Evolutionary conservation across 495 filamentous ascomycete species (phyloP).

Genomic region (Achaetomiella virescens): DNA sequence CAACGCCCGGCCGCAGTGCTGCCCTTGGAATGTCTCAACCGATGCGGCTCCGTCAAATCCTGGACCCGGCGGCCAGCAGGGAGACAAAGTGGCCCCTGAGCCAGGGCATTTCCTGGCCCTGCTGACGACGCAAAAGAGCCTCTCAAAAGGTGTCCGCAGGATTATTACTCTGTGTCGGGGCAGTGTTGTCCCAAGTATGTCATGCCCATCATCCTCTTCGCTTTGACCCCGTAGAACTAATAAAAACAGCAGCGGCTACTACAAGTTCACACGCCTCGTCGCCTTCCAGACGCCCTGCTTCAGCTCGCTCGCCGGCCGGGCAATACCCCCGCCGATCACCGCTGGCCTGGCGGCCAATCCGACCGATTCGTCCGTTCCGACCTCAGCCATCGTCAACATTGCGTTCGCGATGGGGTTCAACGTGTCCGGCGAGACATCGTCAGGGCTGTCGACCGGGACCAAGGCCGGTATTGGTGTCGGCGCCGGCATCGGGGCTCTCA

Average conservation of each 20-base stretch:
- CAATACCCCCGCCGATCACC: conserved; percentile 19
- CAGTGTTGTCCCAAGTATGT: conserved; percentile 25
- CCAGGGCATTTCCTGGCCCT: conserved; percentile 20
- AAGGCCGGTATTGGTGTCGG: conserved; percentile 20
- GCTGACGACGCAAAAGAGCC: conserved; percentile 2
- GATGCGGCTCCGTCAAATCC: background rate
- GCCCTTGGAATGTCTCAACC: conserved; percentile 19
- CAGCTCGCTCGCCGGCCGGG: conserved; percentile 12
- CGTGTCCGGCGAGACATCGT: background rate
- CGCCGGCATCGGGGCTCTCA: conserved; percentile 1
- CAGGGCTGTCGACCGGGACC: conserved; percentile 15
- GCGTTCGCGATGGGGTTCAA: conserved; percentile 24
- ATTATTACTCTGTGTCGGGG: conserved; percentile 24
- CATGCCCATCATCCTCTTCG: background rate
- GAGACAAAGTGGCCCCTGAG: conserved; percentile 7
- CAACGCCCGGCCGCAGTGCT: conserved; percentile 19
- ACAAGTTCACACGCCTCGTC: conserved; percentile 20
- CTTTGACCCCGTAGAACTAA: background rate
- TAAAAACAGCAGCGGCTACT: conserved; percentile 21
- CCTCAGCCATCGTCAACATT: conserved; percentile 23
- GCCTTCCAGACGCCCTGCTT: conserved; percentile 25
- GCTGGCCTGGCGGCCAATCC: conserved; percentile 15
- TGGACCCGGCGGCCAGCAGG: background rate
- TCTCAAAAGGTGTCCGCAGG: conserved; percentile 17
- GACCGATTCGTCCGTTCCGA: conserved; percentile 16